A percentile compares a stretch with the other conserved stretches of the same genome.
These are phyloP conservation scores for Fusarium musae DNA, from an alignment of 2,329 filamentous ascomycete species.

Conservation along the genomic window DNA sequence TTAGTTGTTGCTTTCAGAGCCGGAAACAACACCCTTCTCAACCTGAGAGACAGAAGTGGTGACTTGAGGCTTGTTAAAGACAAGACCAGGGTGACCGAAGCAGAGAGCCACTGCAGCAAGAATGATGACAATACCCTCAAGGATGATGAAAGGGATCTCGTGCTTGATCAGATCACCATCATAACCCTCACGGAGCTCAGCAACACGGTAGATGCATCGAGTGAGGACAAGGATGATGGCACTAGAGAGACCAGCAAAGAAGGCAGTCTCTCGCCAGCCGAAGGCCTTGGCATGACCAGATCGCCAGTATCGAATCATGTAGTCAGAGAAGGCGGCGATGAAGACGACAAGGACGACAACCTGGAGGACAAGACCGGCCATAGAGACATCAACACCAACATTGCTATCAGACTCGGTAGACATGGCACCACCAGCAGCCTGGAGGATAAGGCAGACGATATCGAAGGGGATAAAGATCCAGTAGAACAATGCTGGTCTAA, in stretches of 20 bases:
- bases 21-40: constrained; percentile 36
- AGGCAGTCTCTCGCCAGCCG: constrained; percentile 52
- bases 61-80: constrained; percentile 45
- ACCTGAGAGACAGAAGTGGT: constrained; percentile 33
- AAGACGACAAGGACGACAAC: constrained; percentile 66
- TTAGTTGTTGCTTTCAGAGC: constrained; percentile 28
- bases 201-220: constrained; percentile 72
- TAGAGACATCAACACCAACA: constrained; percentile 52
- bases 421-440: constrained; percentile 67
- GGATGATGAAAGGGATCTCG: constrained; percentile 62
- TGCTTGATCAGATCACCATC: constrained; percentile 63
- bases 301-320: constrained; percentile 57
- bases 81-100: constrained; percentile 56
- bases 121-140: constrained; percentile 60
- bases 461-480: constrained; percentile 67
- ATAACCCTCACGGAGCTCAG: constrained; percentile 74
- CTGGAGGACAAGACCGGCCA: constrained; percentile 68
- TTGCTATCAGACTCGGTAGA: constrained; percentile 53
- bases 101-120: constrained; percentile 52
- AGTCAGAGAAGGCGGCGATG: constrained; percentile 59
- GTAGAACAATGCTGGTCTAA: constrained; percentile 56
- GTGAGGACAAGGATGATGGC: constrained; percentile 70
- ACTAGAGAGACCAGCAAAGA: constrained; percentile 63
- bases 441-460: constrained; percentile 65
- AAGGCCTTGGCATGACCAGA: constrained; percentile 41